A percentile compares a stretch with the other conserved stretches of the same genome.
Conservation (phyloP, 768 basidiomycete species). For the Suillus paluster region DNA sequence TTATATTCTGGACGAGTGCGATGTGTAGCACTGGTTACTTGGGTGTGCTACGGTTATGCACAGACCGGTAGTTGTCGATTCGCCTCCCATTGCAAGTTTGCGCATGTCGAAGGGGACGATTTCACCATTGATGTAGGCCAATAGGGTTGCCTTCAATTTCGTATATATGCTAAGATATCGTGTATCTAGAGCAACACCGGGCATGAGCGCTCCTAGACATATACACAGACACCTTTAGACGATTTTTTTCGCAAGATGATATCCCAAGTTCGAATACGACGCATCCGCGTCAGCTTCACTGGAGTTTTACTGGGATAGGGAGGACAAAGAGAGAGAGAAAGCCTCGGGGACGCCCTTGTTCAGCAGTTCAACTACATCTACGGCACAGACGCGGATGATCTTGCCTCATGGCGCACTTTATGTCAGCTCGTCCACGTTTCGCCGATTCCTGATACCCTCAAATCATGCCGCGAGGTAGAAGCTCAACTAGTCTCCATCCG, state of each 20-base stretch:
- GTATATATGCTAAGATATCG: background rate
- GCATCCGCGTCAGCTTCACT: constrained; percentile 15
- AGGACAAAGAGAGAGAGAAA: background rate
- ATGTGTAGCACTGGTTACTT: background rate
- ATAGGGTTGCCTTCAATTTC: background rate
- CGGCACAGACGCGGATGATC: constrained; percentile 14
- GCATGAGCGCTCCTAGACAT: background rate
- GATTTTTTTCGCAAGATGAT: constrained; percentile 27
- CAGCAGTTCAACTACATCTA: constrained; percentile 29
- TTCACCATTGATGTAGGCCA: background rate
- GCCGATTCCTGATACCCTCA: constrained; percentile 17
- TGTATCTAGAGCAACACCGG: background rate
- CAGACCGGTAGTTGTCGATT: background rate
- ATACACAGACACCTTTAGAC: constrained; percentile 19
- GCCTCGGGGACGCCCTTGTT: constrained; percentile 23
- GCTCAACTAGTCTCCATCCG: background rate
- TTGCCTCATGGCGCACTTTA: too few relatives aligned
- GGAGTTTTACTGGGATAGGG: constrained; percentile 23
- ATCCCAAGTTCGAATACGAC: constrained; percentile 22
- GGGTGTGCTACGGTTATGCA: background rate
- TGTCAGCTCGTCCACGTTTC: constrained; percentile 7
- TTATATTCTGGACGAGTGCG: background rate
- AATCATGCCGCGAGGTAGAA: constrained; percentile 22
- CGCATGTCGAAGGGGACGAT: background rate
- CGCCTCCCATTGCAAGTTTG: background rate